These are phyloP conservation scores for Cyclostephanos invisitatus DNA, from an alignment of 108 stramenopile species.

Conservation along the genomic window DNA sequence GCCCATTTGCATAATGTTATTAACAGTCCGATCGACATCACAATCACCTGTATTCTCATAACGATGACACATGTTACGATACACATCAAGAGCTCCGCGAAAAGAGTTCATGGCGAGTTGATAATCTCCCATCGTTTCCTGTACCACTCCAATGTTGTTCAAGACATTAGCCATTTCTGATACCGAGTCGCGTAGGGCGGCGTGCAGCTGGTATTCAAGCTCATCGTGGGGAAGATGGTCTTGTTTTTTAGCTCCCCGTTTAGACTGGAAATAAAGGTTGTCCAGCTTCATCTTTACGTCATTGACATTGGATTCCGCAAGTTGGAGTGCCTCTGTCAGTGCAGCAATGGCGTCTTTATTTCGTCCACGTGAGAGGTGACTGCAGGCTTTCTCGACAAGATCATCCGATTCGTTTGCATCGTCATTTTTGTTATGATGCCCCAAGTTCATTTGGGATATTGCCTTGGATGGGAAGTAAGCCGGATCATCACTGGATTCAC, in stretches of 20 bases:
- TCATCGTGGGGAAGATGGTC: slow-evolving; percentile 17
- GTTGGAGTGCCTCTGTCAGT: slow-evolving; percentile 28
- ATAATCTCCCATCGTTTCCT: slow-evolving; percentile 37
- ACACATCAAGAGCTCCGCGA: slow-evolving; percentile 43
- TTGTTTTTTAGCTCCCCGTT: slow-evolving; percentile 3
- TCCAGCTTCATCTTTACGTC: slow-evolving; percentile 30
- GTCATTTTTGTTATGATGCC: slow-evolving; percentile 7
- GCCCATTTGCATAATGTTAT: slow-evolving; percentile 49
- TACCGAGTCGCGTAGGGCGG: slow-evolving; percentile 24
- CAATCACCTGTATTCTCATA: slow-evolving; percentile 46
- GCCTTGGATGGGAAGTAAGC: slow-evolving; percentile 36
- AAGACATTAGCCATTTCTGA: slow-evolving; percentile 42
- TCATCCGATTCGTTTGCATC: slow-evolving; percentile 23
- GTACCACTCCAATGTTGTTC: slow-evolving; percentile 50
- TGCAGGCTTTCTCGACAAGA: slow-evolving; percentile 36
- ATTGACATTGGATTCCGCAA: slow-evolving; percentile 19
- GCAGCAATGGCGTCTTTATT: slow-evolving; percentile 37
- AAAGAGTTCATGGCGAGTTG: slow-evolving; percentile 37
- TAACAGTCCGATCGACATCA: slow-evolving; percentile 47
- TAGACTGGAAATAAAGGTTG: slow-evolving; percentile 29
- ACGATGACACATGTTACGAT: slow-evolving; percentile 40
- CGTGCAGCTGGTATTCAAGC: slow-evolving; percentile 33
- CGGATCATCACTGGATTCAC: slow-evolving; percentile 37
- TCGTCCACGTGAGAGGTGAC: slow-evolving; percentile 39
- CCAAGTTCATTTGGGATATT: slow-evolving; percentile 42